Evolutionary conservation across 2,329 filamentous ascomycete genomes (phyloP), one percentile per base, ranked within the genome.

Genomic region (Fonsecaea monophora): DNA sequence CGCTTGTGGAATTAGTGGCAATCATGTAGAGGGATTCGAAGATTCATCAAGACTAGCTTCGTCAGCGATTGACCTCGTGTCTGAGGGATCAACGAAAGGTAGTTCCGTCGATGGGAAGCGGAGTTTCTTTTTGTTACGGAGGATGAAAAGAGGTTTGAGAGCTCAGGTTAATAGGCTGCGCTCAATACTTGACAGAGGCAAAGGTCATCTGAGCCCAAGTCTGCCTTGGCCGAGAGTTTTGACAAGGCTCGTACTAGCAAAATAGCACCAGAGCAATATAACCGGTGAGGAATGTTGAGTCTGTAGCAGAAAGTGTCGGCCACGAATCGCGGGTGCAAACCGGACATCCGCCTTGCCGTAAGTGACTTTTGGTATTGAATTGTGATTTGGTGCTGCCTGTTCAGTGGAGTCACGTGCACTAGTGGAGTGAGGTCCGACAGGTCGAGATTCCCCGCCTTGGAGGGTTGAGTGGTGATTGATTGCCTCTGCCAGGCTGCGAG

Each of bases 401-500:
- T 10, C 18, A 50, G 8, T 25, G 45, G 21, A 18, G 21, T 50
- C 45, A 50, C 45, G 45, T 50, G 45, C 4, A 7, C 18, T 21
- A 30, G 21, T 50, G 45, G 45, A 50, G 18, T 50, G 45, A 50
- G 45, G 45, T 21, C 45, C 42, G n/a, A 21, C n/a, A 21, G 45
- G 45, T 25, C 45, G 21, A 50, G 18, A 18, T 55, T 55, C 53
- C 53, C 53, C 53, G 34, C 45, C 4, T 40, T 18, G n/a, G n/a
- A 35, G 58, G 15, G 9, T 38, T 21, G 32, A 60, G 30, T 60
- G 63, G 30, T 60, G 63, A 42, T 21, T 55, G 34, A 42, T 55
- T 67, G 59, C 65, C 65, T 62, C 65, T 58, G 55, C 55, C 50
- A 57, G 65, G 65, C 61, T 62, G 62, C 56, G 37, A 35, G 34